Base-by-base conservation (phyloP, 1,284 basidiomycete genomes). In the Sporisorium sorghi region DNA sequence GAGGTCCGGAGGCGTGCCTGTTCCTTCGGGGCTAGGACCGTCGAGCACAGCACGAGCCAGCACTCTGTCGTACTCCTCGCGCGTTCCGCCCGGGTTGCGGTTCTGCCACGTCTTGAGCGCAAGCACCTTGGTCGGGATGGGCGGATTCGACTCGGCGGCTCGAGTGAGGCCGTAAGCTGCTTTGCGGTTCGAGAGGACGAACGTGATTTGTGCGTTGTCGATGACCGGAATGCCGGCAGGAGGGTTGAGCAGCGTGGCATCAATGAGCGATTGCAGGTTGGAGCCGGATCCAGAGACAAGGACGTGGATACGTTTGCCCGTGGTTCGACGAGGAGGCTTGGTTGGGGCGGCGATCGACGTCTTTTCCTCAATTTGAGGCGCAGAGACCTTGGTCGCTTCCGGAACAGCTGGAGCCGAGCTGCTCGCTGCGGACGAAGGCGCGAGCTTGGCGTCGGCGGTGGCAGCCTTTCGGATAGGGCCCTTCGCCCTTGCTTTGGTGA, bases 241-340 rank as follows among this genome's bases (percentile, higher is more conserved):
- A 44, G 26, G 93, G 91, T 43, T 93, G 84, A 52, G 88, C 86
- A 15, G 91, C 89, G 89, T 84, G 6, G 94, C 93, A 85, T 97
- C 92, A 80, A 99, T 93, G 64, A 99, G 88, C 0, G 96, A 95
- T 86, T 98, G 95, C 24, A 99, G 89, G 86, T 99, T 99, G 30
- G 92, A 92, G 43, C 96, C 83, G 10, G 81, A 83, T 35, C 83
- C 83, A 6, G 81, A 83, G 23, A 84, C 78, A 21, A 84, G 75
- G 17, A 84, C 83, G 15, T 81, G 79, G 26, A 84, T 77, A n/a
- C 72, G 69, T 55, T 79, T 80, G 49, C 80, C 80, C 19, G 60
- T 44, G n/a, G 72, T 77, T 15, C 66, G 48, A 26, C 77, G 71
- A 35, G 52, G 62, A 21, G 72, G 71, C 23, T 72, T 69, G 12